Evolutionary conservation across 805 yeast species (phyloP), one percentile per base, ranked within the genome.

Genomic region (Hanseniaspora lindneri): DNA sequence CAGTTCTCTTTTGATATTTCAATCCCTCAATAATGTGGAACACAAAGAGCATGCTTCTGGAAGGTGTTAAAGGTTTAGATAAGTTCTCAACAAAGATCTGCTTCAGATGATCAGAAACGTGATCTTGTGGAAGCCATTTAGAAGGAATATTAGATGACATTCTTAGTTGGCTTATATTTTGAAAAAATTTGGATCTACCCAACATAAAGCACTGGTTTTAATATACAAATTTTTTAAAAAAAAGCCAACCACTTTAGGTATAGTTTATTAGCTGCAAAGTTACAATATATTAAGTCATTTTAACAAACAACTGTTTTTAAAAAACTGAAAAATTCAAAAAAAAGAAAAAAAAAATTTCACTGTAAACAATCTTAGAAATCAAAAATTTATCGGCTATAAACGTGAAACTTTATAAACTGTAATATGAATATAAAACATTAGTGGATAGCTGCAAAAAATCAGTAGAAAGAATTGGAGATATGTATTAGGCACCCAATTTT

Each of bases 1-100:
- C 98, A 0, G 98, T 89, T 61, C 98, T 74, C 55, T 73, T 78
- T 59, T 85, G 89, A 4, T 77, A 69, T 64, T 89, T 89, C 56
- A 89, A 69, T 29, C 78, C 70, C 44, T 80, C 73, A 0, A 85
- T 74, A 28, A 86, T 74, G 59, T 84, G 85, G 44, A 77, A 63
- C 53, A 77, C 75, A 14, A 75, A 74, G 37, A 76, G 57, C 46
- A 79, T 72, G 60, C 77, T 76, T 56, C 75, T 74, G 43, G 62
- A 55, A 10, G 54, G 55, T 13, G 44, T 34, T 16, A 27, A 14
- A 23, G 30, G 52, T 34, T 55, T 53, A 32, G 69, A 55, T n/a
- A 67, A 57, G 20, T 44, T 37, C 21, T 37, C 42, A 16, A 44
- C 6, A 13, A 44, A 44, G 14, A 30, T 39, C 1, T 54, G 53